These are phyloP conservation scores for Globisporangium rhizosaccharum DNA, from an alignment of 352 stramenopile genomes.

Conservation along the genomic window DNA sequence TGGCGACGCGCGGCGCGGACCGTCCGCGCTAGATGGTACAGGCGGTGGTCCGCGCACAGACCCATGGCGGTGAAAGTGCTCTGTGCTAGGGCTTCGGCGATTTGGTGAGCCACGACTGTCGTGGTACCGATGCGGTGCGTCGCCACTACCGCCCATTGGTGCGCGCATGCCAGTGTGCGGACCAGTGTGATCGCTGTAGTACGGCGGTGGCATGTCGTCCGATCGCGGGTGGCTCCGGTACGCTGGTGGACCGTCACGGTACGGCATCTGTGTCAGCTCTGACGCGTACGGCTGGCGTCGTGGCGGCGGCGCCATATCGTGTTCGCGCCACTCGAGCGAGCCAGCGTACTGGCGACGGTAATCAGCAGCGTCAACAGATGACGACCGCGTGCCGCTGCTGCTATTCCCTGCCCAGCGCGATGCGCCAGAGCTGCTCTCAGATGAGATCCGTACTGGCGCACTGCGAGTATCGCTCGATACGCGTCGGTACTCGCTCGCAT, in stretches of 20 bases:
- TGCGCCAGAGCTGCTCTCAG: neutral
- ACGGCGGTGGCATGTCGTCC: neutral
- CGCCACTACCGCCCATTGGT: neutral
- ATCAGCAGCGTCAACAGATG: slow-evolving; percentile 5
- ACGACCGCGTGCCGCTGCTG: neutral
- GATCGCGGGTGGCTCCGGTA: neutral
- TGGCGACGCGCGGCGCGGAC: neutral
- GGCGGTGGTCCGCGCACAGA: neutral
- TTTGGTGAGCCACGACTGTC: neutral
- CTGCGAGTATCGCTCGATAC: neutral
- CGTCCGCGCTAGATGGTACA: neutral
- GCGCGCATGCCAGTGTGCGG: slow-evolving; percentile 2
- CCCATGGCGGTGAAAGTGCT: slow-evolving; percentile 5
- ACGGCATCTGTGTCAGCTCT: neutral
- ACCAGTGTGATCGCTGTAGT: slow-evolving; percentile 4
- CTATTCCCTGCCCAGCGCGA: slow-evolving; percentile 1
- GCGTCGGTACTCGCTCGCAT: slow-evolving; percentile 5
- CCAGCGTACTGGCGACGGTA: slow-evolving; percentile 29
- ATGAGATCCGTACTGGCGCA: neutral
- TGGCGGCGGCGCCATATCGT: slow-evolving; percentile 8
- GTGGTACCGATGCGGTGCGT: slow-evolving; percentile 9
- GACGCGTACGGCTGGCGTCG: slow-evolving; percentile 1
- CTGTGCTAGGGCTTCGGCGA: neutral
- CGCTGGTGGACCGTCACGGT: neutral
- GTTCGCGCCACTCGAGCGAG: slow-evolving; percentile 35